These are phyloP conservation scores for Tylopilus sp. DNA, from an alignment of 768 basidiomycete genomes.

Conservation along the genomic window DNA sequence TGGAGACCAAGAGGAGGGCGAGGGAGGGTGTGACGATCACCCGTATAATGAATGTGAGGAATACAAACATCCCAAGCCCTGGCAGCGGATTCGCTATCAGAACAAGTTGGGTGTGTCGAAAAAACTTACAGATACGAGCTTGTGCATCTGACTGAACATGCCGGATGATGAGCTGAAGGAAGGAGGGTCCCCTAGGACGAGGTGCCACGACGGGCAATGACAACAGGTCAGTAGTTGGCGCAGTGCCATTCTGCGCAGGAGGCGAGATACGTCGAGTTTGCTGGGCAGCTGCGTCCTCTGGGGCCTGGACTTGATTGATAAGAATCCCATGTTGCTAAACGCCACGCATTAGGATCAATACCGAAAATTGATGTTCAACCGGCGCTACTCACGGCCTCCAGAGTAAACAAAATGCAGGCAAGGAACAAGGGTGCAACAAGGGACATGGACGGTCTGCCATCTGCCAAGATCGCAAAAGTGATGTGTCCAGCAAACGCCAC, in stretches of 20 bases:
- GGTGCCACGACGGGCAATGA: constrained; percentile 22
- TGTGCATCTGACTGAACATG: constrained; percentile 68
- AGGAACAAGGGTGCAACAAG: constrained; percentile 79
- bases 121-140: constrained; percentile 60
- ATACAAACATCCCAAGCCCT: too few relatives aligned
- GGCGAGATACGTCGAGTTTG: constrained; percentile 17
- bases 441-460: constrained; percentile 77
- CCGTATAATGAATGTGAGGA: constrained; percentile 72
- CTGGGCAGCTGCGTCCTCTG: too few relatives aligned
- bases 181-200: constrained; percentile 6
- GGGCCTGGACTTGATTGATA: constrained; percentile 79
- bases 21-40: constrained; percentile 67
- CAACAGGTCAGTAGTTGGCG: constrained; percentile 2
- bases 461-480: constrained; percentile 81
- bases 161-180: too few relatives aligned
- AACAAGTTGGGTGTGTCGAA: not conserved
- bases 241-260: not conserved
- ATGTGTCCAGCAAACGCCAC: too few relatives aligned
- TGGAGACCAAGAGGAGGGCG: constrained; percentile 60
- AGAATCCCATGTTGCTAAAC: too few relatives aligned
- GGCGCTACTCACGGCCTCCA: constrained; percentile 62
- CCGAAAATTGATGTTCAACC: not conserved
- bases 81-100: constrained; percentile 1
- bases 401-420: too few relatives aligned
- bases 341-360: too few relatives aligned